phyloP scores from a whole-genome alignment of 208 protist genomes.

The Spongospora subterranea region DNA sequence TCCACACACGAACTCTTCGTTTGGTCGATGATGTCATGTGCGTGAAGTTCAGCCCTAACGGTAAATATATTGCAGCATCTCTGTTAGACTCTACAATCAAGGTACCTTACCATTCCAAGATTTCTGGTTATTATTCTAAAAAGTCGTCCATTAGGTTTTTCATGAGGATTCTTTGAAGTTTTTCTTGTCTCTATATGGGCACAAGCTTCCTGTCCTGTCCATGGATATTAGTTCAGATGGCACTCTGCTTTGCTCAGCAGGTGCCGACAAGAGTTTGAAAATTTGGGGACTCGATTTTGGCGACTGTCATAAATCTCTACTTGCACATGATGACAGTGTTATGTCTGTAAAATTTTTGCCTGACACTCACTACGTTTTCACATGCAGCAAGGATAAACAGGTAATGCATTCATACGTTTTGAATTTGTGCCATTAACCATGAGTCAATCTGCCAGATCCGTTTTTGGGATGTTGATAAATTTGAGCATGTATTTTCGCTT shows the following conservation, averaged over 20 bases:
- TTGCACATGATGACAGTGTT: constrained; percentile 95
- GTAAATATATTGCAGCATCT: constrained; percentile 85
- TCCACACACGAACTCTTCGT: constrained; percentile 33
- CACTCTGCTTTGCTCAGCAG: background rate
- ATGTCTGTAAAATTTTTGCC: constrained; percentile 90
- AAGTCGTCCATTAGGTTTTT: constrained; percentile 80
- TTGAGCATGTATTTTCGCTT: constrained; percentile 76
- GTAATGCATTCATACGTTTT: background rate
- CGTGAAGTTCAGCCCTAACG: constrained; percentile 82
- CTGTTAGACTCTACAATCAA: constrained; percentile 96
- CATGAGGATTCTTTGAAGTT: constrained; percentile 95
- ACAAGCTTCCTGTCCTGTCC: constrained; percentile 88
- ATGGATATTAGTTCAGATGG: constrained; percentile 56
- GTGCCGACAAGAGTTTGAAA: constrained; percentile 85
- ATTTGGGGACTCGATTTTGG: constrained; percentile 94
- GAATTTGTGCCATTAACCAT: background rate
- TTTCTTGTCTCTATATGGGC: constrained; percentile 96
- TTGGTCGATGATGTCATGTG: constrained; percentile 90
- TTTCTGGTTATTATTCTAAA: background rate
- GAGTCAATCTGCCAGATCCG: constrained; percentile 87
- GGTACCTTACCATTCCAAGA: constrained; percentile 39
- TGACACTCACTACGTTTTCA: constrained; percentile 97
- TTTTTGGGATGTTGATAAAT: constrained; percentile 96
- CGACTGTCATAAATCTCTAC: constrained; percentile 95
- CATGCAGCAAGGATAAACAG: constrained; percentile 77